Percentiles rank a stretch among this genome's conserved stretches.
Evolutionary conservation across 768 basidiomycete genomes (phyloP).

Genomic region (Phylloporus scabripes): DNA sequence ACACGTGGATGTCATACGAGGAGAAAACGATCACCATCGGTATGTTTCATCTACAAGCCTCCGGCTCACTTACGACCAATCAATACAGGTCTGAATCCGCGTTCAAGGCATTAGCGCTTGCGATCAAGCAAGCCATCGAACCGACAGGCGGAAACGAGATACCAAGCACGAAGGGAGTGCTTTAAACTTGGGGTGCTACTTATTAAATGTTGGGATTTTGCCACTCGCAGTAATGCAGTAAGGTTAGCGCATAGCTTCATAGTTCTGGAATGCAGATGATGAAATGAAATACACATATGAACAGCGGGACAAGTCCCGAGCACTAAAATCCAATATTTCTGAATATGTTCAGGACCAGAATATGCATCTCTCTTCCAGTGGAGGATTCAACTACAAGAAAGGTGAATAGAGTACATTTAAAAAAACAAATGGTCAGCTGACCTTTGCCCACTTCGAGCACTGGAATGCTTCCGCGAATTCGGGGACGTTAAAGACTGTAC

Average conservation of each 20-base stretch:
- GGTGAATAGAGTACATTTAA: not conserved
- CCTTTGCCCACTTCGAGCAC: constrained; percentile 72
- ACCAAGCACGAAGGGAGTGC: constrained; percentile 94
- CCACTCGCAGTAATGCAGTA: not conserved
- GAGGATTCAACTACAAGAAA: constrained; percentile 67
- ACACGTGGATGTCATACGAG: constrained; percentile 90
- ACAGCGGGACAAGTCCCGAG: constrained; percentile 1
- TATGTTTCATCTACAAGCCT: constrained; percentile 31
- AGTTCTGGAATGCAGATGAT: not conserved
- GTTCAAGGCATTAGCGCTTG: constrained; percentile 95
- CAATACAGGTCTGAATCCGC: constrained; percentile 90
- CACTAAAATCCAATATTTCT: constrained; percentile 3
- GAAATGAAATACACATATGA: constrained; percentile 19
- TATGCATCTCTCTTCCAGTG: constrained; percentile 66
- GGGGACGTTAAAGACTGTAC: constrained; percentile 80
- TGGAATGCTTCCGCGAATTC: constrained; percentile 87
- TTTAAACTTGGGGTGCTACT: constrained; percentile 34
- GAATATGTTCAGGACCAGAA: constrained; percentile 57
- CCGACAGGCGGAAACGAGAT: constrained; percentile 85
- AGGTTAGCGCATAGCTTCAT: not conserved
- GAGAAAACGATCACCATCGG: constrained; percentile 98
- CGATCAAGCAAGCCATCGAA: constrained; percentile 92
- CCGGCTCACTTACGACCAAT: not conserved
- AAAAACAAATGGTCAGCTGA: constrained; percentile 28
- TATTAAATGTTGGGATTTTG: not conserved